Evolutionary conservation across 2,329 filamentous ascomycete genomes (phyloP).

Genomic region (Sarocladium oryzae): DNA sequence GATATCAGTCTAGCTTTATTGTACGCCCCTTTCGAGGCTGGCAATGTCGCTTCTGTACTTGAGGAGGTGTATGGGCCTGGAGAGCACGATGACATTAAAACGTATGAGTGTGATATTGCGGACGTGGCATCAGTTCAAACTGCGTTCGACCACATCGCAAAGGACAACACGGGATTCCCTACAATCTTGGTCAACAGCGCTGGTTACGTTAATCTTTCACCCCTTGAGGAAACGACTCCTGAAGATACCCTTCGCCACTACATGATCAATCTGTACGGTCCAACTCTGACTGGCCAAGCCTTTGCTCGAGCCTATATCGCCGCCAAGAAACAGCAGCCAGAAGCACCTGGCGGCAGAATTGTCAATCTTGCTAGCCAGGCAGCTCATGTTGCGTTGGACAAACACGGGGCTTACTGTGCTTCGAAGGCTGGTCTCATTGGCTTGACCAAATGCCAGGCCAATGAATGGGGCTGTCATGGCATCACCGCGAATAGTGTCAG

Average conservation of each 20-base stretch:
- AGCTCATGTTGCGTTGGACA: conserved; percentile 13
- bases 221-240: conserved; percentile 11
- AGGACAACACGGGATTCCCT: conserved; percentile 8
- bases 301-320: conserved; percentile 11
- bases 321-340: conserved; percentile 2
- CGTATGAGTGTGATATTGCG: conserved; percentile 12
- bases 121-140: conserved; percentile 8
- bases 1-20: conserved; percentile 11
- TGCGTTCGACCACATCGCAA: conserved; percentile 10
- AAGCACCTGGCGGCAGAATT: conserved; percentile 11
- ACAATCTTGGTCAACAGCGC: conserved; percentile 12
- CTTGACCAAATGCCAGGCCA: conserved; percentile 12
- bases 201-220: conserved; percentile 12
- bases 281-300: conserved; percentile 12
- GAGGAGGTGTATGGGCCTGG: conserved; percentile 9
- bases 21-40: conserved; percentile 12
- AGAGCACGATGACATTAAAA: not conserved
- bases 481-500: conserved; percentile 13
- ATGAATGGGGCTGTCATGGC: conserved; percentile 11
- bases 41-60: conserved; percentile 3
- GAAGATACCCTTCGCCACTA: conserved; percentile 12
- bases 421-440: conserved; percentile 13
- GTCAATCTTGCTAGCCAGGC: conserved; percentile 13
- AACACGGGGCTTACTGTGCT: conserved; percentile 13
- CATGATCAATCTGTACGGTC: conserved; percentile 13